Conservation (phyloP, 2,329 filamentous ascomycete species). For the Trichoderma endophyticum region DNA sequence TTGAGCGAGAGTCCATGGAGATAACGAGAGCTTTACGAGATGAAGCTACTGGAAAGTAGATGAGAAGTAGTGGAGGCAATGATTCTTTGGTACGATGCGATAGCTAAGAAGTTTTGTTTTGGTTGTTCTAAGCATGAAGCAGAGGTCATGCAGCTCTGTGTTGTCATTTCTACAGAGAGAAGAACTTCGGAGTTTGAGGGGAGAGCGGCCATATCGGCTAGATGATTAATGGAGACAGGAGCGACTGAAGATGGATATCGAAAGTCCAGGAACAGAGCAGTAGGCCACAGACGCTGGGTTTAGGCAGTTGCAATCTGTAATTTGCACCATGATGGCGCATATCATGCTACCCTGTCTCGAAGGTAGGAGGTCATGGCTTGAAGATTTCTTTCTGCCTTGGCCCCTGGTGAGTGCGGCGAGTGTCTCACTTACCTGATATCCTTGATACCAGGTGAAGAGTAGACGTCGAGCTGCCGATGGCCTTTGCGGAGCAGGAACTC, state of each 20-base stretch:
- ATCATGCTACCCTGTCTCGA: background rate
- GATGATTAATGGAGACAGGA: background rate
- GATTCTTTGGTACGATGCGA: conserved; percentile 18
- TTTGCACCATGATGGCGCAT: background rate
- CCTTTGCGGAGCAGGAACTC: conserved; percentile 84
- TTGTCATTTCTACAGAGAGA: background rate
- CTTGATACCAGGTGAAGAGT: conserved; percentile 75
- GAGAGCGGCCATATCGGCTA: background rate
- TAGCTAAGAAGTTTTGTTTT: conserved; percentile 14
- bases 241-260: background rate
- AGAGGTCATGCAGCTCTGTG: background rate
- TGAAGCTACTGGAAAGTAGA: conserved; percentile 26
- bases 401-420: background rate
- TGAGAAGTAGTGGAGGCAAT: conserved; percentile 18
- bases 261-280: background rate
- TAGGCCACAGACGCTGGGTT: background rate
- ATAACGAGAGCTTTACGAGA: conserved; percentile 21
- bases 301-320: background rate
- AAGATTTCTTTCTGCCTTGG: background rate
- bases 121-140: conserved; percentile 7
- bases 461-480: conserved; percentile 74
- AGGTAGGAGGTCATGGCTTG: background rate
- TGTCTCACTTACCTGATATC: conserved; percentile 54
- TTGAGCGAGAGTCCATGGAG: conserved; percentile 20
- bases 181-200: background rate